Percentiles rank a stretch among this genome's conserved stretches.
These are phyloP conservation scores for Claviceps humidiphila DNA, from an alignment of 2,329 filamentous ascomycete genomes.

Conservation along the genomic window DNA sequence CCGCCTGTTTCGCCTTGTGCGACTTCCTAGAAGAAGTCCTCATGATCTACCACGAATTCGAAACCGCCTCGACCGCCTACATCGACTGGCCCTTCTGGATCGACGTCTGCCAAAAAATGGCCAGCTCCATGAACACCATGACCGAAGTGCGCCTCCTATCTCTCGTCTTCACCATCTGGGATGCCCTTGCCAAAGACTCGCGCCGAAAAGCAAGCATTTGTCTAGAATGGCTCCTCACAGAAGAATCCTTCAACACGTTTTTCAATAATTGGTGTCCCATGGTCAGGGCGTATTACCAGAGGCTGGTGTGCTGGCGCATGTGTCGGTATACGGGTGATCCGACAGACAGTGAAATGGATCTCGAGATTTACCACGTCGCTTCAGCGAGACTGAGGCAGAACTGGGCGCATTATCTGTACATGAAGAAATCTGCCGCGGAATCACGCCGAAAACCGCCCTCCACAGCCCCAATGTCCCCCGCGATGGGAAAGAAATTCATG, in stretches of 20 bases:
- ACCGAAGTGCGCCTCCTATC: conserved; percentile 77
- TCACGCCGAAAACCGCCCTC: conserved; percentile 47
- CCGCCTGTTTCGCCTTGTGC: conserved; percentile 77
- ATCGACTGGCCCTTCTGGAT: conserved; percentile 81
- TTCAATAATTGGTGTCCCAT: conserved; percentile 95
- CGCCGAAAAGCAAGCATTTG: conserved; percentile 58
- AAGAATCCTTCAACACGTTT: conserved; percentile 62
- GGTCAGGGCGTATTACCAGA: conserved; percentile 88
- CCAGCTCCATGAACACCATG: conserved; percentile 75
- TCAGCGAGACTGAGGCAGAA: conserved; percentile 54
- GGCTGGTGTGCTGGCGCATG: conserved; percentile 77
- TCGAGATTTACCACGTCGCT: conserved; percentile 57
- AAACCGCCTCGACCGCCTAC: conserved; percentile 31
- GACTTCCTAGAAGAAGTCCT: conserved; percentile 80
- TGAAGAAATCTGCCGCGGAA: conserved; percentile 53
- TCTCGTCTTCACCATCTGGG: conserved; percentile 72
- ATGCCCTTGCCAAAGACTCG: conserved; percentile 51
- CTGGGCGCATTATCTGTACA: conserved; percentile 70
- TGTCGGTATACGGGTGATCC: conserved; percentile 63
- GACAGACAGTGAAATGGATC: conserved; percentile 44
- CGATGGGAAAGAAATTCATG: conserved; percentile 72
- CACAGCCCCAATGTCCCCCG: conserved; percentile 70
- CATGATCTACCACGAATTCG: conserved; percentile 41
- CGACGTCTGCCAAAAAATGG: conserved; percentile 63
- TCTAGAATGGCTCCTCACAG: conserved; percentile 60